Evolutionary conservation across 805 yeast species (phyloP), one percentile per base, ranked within the genome.

Genomic region (Saccharomycopsis sp.): DNA sequence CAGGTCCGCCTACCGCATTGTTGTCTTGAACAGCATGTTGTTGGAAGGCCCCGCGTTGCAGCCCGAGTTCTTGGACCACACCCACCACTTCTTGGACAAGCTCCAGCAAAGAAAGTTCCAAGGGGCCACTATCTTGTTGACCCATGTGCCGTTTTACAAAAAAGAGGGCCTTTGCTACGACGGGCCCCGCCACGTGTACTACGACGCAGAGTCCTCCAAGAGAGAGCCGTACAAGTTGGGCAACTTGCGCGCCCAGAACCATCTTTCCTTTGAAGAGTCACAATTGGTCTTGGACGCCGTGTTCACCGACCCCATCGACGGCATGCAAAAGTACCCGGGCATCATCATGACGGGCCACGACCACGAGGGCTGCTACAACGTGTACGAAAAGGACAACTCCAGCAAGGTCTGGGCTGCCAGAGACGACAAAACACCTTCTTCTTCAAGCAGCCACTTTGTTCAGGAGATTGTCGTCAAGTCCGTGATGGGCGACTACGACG

Each of bases 401-500:
- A 54, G 55, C 15, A 67, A 66, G 4, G 60, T 63, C 13, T 82
- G 94, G 94, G 66, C 58, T 4, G 82, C 87, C 0, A 57, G 73
- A 0, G 55, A 57, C 30, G 50, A 16, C 3, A 41, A 49, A 1
- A 50, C 53, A 25, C 30, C 18, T 12, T n/a, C 23, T 36, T 45
- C 48, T 10, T 26, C 49, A 1, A 50, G 53, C 22, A 58, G 53
- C 15, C 53, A 56, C n/a, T 63, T 68, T 13, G 61, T 86, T 10
- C 67, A 76, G 42, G 97, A 89, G 59, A 64, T 83, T 42, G 89
- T 94, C 0, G 96, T 92, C 17, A 67, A 88, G 43, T 76, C 96
- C 13, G 82, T 89, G 77, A 92, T 92, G 97, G 98, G 98, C 13
- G 96, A 92, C 54, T 92, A 67, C 53, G 82, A 79, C 44, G 98